A percentile compares a stretch with the other conserved stretches of the same genome.
Evolutionary conservation across 306 rosid genomes (phyloP).

Genomic region (Quercus dentata): DNA sequence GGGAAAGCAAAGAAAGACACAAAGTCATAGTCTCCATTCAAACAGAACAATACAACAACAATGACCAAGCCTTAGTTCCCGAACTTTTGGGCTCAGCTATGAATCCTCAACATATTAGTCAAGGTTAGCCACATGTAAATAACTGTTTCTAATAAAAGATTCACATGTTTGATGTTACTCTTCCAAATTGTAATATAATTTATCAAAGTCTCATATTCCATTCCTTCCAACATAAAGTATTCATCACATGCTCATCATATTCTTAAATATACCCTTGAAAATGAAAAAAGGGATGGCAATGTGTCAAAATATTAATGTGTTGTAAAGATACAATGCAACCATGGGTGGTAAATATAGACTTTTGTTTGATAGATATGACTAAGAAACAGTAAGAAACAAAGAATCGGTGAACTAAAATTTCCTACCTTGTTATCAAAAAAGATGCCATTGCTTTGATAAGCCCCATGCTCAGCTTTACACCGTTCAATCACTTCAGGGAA

Average conservation of each 20-base stretch:
- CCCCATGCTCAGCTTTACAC: constrained; percentile 84
- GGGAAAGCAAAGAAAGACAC: background rate
- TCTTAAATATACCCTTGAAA: background rate
- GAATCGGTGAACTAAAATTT: background rate
- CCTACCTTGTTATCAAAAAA: constrained; percentile 87
- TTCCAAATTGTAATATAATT: no score
- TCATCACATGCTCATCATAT: background rate
- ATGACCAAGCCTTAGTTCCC: no score
- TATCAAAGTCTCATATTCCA: background rate
- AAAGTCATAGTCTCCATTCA: background rate
- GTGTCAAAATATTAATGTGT: background rate
- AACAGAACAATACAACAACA: background rate
- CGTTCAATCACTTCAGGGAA: constrained; percentile 80
- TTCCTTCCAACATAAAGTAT: background rate
- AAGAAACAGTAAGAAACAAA: background rate
- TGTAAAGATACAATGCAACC: background rate
- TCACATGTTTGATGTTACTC: background rate
- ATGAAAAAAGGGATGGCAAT: background rate
- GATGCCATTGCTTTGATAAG: constrained; percentile 65
- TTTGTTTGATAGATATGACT: background rate
- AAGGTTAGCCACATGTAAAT: no score
- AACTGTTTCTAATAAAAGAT: background rate
- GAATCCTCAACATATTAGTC: no score
- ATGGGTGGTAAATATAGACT: no score
- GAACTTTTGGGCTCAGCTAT: no score